Percentiles rank a stretch among this genome's conserved stretches.
These are phyloP conservation scores for Trypethelium eluteriae DNA, from an alignment of 495 filamentous ascomycete genomes.

Conservation along the genomic window DNA sequence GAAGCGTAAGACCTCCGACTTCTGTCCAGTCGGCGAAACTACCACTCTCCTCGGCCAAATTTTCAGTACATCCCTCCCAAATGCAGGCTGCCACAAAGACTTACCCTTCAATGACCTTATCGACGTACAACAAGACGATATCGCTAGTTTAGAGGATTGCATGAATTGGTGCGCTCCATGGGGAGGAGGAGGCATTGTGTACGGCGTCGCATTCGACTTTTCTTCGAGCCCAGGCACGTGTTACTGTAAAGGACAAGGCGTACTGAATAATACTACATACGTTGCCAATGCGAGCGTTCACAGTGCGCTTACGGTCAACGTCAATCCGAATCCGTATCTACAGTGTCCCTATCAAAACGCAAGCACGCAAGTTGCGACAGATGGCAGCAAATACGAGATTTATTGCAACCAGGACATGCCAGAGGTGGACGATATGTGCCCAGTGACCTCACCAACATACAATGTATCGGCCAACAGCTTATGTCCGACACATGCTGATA, in stretches of 20 bases:
- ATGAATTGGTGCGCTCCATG: neutral
- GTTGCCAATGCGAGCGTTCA: neutral
- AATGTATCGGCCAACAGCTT: neutral
- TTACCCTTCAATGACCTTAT: neutral
- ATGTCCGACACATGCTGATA: constrained; percentile 7
- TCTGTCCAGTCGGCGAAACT: neutral
- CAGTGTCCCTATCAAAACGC: constrained; percentile 3
- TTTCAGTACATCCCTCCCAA: neutral
- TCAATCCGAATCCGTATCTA: neutral
- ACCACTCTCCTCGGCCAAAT: neutral
- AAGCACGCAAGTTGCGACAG: neutral
- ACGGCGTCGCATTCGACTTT: neutral
- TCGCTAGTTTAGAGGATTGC: neutral
- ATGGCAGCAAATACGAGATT: neutral
- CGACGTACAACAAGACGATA: neutral
- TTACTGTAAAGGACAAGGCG: neutral
- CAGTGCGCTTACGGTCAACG: neutral
- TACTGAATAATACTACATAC: neutral
- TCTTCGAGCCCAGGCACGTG: neutral
- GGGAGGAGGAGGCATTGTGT: neutral
- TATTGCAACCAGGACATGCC: constrained; percentile 3
- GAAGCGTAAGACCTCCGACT: neutral
- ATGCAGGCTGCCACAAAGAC: constrained; percentile 7
- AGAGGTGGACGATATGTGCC: neutral
- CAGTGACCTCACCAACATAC: neutral